Evolutionary conservation across 169 alveolate genomes (phyloP), one percentile per base, ranked within the genome.

Genomic region (Plasmodium gaboni): DNA sequence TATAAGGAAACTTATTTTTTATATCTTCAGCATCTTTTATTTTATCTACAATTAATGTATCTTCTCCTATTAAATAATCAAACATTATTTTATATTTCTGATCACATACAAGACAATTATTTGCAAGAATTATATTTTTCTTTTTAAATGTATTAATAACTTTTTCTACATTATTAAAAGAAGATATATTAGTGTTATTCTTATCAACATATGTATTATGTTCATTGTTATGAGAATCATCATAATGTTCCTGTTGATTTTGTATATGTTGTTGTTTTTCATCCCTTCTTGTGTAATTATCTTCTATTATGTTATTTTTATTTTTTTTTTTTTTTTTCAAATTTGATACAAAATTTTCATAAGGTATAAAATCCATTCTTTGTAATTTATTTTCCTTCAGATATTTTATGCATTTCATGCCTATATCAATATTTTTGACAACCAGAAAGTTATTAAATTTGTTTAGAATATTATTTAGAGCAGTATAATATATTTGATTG

Each of bases 351-450:
- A 93, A 83, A 26, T 74, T 69, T 53, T 93, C 94, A 44, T 83
- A 78, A 2, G 95, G 94, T 13, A 93, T 32, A 55, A 93, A 93
- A 55, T 93, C 96, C 53, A 94, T 87, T 67, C 32, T 92, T 78
- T 67, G 76, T 7, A 80, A 88, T 51, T 85, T 85, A 38, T 93
- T 92, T 13, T 70, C 70, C 63, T 89, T 88, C 12, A 93, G 73
- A 50, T 72, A 74, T 9, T 73, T 7, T 1, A 93, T 92, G 46
- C 96, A 93, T n/a, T 64, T 89, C 24, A 71, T 46, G 59, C 92
- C 78, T 24, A 87, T 63, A 17, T 88, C 63, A 32, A 90, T 38
- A 53, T 88, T 86, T 55, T 51, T 87, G 17, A 93, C 91, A 57
- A 93, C 92, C 1, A 93, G 86, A 50, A 76, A 80, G 28, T 88